Base-by-base conservation (phyloP, 306 rosid genomes). In the Dryas octopetala region DNA sequence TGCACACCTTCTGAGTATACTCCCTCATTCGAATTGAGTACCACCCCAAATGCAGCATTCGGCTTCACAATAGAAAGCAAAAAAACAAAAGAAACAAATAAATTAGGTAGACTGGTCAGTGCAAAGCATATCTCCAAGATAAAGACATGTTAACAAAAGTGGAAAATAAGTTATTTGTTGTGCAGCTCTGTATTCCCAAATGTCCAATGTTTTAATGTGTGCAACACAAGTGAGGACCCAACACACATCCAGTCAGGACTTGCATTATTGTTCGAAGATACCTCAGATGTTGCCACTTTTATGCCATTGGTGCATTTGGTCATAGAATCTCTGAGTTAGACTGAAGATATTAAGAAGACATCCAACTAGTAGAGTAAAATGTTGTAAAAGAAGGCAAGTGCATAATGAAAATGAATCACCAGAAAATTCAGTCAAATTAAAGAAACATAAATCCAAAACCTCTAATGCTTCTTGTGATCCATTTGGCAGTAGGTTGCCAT, bases 391-490 rank as follows among this genome's bases (percentile, higher is more conserved):
- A 47, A 66, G 12, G 66, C 62, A 50, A 78, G 55, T n/a, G 14
- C 43, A 76, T 45, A 66, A 75, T 8, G 32, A 14, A 47, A 66
- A 40, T 38, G 59, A 70, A 44, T 46, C 15, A 1, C 58, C 66
- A 48, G 38, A 54, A 23, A 10, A 38, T 68, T 50, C 12, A 71
- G 62, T 46, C 26, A 70, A 75, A 80, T 54, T 44, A 45, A 46
- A 72, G 58, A 65, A 85, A 81, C 79, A 81, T 83, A 83, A 87
- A 86, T 78, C 74, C 80, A 83, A 83, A 89, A 91, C 98, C 98
- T 93, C 89, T 74, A 73, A 75, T 71, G 81, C 81, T 78, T 78
- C 71, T 65, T 58, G 88, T 7, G 70, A 75, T 83, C 71, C 74
- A 9, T 74, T 71, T 55, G 65, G 85, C 17, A 66, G 84, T 66